Base-by-base conservation (phyloP, 768 basidiomycete genomes). In the Lanmaoa pseudosensibilis region DNA sequence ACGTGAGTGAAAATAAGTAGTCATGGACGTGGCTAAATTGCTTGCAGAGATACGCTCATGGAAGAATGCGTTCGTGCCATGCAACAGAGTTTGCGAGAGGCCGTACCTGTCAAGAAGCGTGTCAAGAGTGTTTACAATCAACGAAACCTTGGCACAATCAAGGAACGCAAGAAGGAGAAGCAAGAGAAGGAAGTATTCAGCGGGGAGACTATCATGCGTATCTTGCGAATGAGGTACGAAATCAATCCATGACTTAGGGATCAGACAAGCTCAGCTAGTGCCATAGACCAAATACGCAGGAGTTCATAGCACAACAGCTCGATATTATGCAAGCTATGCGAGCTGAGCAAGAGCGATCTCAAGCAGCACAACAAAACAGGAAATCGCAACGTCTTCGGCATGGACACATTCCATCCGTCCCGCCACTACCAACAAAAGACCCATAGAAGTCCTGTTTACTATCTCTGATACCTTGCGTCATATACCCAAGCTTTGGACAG, bases 21-120 rank as follows among this genome's bases (percentile, higher is more conserved):
- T 41, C 5, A 38, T 11, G 47, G 45, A 50, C 48, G 34, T 15
- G 51, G 32, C 60, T 57, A 46, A 68, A 43, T 38, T 27, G 33
- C 21, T 5, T 50, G 21, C 61, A 92, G 90, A 39, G 90, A 92
- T 68, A 84, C 83, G 12, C 74, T 92, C 32, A 94, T 92, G 89
- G 90, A 97, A 72, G 94, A 97, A 75, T 97, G 94, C 62, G 94
- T 97, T 19, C 86, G 91, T 9, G 90, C 94, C 78, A 94, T 96
- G 86, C 94, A 96, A 66, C 88, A 92, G 63, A 88, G 82, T 12
- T 76, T 98, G 36, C 83, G 88, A 15, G 80, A 83, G 5, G 80
- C 86, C 1, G 84, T 91, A 8, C 83, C 88, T 11, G 78, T 90
- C 62, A 91, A 90, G 78, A 92, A 90, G 71, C 87, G 94, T 11